Evolutionary conservation across 768 basidiomycete species (phyloP).

Genomic region (Mycena capillaripes): DNA sequence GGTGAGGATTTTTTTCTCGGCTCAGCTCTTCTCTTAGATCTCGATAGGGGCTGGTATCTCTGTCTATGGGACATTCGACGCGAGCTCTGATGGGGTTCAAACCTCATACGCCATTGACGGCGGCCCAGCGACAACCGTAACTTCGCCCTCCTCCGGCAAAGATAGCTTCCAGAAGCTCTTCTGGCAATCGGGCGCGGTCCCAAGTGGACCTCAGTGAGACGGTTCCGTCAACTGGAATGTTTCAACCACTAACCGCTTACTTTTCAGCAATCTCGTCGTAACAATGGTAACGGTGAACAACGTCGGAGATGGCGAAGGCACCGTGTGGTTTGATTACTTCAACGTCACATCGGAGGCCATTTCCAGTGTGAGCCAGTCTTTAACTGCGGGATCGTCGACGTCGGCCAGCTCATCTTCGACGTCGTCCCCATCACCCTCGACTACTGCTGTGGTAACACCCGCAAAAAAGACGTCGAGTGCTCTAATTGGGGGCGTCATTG

Average conservation of each 20-base stretch:
- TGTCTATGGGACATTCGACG: constrained; percentile 17
- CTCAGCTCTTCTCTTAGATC: neutral
- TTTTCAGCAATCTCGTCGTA: neutral
- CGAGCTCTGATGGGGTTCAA: constrained; percentile 7
- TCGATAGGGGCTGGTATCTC: neutral
- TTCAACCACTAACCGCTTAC: neutral
- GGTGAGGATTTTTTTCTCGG: neutral
- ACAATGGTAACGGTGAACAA: neutral
- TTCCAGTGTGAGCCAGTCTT: too few relatives aligned
- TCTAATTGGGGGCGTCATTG: neutral
- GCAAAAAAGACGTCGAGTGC: neutral
- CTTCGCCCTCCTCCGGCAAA: neutral
- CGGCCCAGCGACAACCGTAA: too few relatives aligned
- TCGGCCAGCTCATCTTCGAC: neutral
- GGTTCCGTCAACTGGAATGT: neutral
- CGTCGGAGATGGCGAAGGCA: neutral
- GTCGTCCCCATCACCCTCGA: neutral
- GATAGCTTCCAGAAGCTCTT: neutral
- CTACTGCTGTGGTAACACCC: neutral
- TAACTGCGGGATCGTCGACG: too few relatives aligned
- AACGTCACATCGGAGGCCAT: neutral
- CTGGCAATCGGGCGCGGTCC: neutral
- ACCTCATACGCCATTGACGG: neutral
- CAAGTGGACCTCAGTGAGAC: neutral
- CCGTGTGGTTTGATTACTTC: neutral